These are phyloP conservation scores for Lactarius vividus DNA, from an alignment of 768 basidiomycete species.

Conservation along the genomic window DNA sequence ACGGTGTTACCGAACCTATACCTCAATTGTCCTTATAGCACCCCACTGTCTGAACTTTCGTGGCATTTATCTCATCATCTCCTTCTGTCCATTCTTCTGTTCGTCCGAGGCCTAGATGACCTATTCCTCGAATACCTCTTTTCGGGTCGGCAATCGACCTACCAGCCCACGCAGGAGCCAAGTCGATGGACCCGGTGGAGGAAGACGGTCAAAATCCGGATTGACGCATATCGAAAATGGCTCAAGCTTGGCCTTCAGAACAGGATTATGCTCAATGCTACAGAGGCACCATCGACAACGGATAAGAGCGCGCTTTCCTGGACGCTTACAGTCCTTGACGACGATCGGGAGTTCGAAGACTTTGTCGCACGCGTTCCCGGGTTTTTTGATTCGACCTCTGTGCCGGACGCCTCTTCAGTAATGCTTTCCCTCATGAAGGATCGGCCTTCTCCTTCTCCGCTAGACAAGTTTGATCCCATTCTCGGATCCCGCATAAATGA, in stretches of 20 bases:
- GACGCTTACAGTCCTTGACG: conserved; percentile 11
- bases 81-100: background rate
- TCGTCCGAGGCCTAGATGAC: background rate
- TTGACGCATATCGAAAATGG: background rate
- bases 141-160: background rate
- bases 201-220: background rate
- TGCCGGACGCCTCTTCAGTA: background rate
- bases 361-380: conserved; percentile 12
- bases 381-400: background rate
- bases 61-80: background rate
- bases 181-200: background rate
- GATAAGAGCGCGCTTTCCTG: conserved; percentile 7
- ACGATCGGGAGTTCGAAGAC: conserved; percentile 9
- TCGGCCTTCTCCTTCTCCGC: background rate
- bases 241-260: conserved; percentile 2
- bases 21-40: conserved; percentile 10
- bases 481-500: conserved; percentile 8
- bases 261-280: conserved; percentile 5
- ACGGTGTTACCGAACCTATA: background rate
- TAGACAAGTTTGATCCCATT: conserved; percentile 3
- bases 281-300: background rate
- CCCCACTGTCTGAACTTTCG: conserved; percentile 2
- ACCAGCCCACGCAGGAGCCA: background rate
- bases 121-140: background rate
- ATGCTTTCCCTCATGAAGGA: background rate